Conservation (phyloP, 352 stramenopile genomes). For the Globisporangium camurandrum region DNA sequence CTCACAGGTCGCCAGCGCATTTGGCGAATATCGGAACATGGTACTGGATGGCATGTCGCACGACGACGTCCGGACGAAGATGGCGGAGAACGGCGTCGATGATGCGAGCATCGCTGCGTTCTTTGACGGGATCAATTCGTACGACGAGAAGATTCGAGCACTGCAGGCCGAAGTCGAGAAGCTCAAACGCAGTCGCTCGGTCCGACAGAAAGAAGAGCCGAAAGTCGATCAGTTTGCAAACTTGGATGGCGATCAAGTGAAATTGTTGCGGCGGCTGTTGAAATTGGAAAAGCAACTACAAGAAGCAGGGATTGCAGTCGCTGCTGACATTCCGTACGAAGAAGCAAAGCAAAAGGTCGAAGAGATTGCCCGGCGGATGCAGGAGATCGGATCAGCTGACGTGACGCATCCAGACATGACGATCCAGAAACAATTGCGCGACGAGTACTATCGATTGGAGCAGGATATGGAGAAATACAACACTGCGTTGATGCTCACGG, state of each 20-base stretch:
- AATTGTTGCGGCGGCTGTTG: conserved; percentile 66
- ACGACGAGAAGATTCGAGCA: conserved; percentile 75
- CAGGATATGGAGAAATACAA: conserved; percentile 94
- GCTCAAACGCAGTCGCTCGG: conserved; percentile 54
- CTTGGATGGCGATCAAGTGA: conserved; percentile 70
- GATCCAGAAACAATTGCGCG: conserved; percentile 79
- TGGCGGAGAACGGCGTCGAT: conserved; percentile 71
- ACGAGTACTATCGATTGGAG: conserved; percentile 91
- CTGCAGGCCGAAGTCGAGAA: conserved; percentile 82
- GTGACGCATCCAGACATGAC: conserved; percentile 73
- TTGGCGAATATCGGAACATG: conserved; percentile 58
- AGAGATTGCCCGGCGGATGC: conserved; percentile 87
- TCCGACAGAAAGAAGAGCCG: conserved; percentile 40
- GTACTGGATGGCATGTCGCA: conserved; percentile 60
- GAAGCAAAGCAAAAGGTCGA: conserved; percentile 88
- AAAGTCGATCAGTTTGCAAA: conserved; percentile 62
- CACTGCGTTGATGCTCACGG: conserved; percentile 86
- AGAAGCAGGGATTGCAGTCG: conserved; percentile 81
- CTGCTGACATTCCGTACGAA: conserved; percentile 91
- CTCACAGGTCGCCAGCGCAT: conserved; percentile 41
- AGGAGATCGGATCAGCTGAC: conserved; percentile 89
- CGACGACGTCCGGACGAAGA: conserved; percentile 66
- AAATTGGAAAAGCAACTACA: conserved; percentile 83
- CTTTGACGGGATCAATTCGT: conserved; percentile 80
- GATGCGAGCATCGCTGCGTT: conserved; percentile 65